Percentiles rank a stretch among this genome's conserved stretches.
phyloP scores from a whole-genome alignment of 768 basidiomycete species.

The Lactifluus echinatus region DNA sequence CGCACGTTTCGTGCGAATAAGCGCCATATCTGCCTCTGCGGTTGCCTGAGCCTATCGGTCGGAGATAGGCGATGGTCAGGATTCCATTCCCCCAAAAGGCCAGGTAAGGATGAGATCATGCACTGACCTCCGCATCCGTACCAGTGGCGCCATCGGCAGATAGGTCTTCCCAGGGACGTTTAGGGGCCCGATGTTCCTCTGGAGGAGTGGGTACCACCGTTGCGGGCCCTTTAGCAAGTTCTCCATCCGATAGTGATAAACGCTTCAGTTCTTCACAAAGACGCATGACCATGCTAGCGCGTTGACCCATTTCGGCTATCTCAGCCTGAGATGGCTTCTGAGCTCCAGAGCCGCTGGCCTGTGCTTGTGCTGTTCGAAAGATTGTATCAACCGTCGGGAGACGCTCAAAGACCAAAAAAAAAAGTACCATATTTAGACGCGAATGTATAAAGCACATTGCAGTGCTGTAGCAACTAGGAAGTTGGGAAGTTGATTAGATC shows the following conservation, averaged over 20 bases:
- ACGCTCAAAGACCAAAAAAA: neutral
- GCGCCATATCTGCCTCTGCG: slow-evolving; percentile 79
- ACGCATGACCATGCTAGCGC: slow-evolving; percentile 57
- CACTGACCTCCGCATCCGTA: slow-evolving; percentile 12
- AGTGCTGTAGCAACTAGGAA: slow-evolving; percentile 51
- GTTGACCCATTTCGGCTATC: slow-evolving; percentile 59
- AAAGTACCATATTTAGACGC: slow-evolving; percentile 57
- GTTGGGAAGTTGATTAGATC: slow-evolving; percentile 7
- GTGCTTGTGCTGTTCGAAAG: slow-evolving; percentile 27
- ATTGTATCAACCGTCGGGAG: neutral
- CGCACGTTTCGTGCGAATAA: slow-evolving; percentile 76
- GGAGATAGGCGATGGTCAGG: slow-evolving; percentile 19
- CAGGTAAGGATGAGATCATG: slow-evolving; percentile 5
- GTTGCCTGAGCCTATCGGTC: slow-evolving; percentile 43
- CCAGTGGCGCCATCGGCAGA: slow-evolving; percentile 33
- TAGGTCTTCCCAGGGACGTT: slow-evolving; percentile 74
- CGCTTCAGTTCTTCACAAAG: slow-evolving; percentile 55
- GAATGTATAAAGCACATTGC: slow-evolving; percentile 51
- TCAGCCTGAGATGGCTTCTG: slow-evolving; percentile 46
- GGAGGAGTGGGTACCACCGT: slow-evolving; percentile 23
- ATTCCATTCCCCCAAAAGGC: slow-evolving; percentile 8
- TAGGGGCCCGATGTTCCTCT: slow-evolving; percentile 56
- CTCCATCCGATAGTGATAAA: slow-evolving; percentile 25
- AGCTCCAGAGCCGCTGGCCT: slow-evolving; percentile 37
- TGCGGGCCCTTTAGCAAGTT: slow-evolving; percentile 22